These are phyloP conservation scores for Mucor plumbeus DNA, from an alignment of 371 early-diverging fungal genomes.

Conservation along the genomic window DNA sequence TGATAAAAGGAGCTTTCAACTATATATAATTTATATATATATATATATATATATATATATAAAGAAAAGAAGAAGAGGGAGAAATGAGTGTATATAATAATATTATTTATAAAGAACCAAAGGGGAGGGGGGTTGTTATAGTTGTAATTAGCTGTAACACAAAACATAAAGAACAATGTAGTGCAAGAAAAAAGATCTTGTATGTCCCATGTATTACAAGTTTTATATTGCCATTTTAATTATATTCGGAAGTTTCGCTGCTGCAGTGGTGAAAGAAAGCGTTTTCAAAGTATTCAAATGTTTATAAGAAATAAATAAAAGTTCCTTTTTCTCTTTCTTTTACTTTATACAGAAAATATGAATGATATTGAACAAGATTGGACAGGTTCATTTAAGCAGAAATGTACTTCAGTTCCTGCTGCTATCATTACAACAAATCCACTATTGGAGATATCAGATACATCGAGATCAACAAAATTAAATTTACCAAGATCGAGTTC, in stretches of 20 bases:
- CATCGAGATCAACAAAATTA: neutral
- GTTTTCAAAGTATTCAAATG: neutral
- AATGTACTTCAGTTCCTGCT: neutral
- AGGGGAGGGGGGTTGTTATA: neutral
- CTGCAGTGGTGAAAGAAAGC: neutral
- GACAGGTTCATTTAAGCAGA: neutral
- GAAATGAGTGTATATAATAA: neutral
- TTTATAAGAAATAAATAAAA: too few relatives aligned
- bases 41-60: neutral
- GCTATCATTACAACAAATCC: neutral
- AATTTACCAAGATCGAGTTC: neutral
- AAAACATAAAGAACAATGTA: constrained; percentile 12
- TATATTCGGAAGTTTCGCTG: neutral
- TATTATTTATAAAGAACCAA: constrained; percentile 1
- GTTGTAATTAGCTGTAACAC: constrained; percentile 1
- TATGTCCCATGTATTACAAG: neutral
- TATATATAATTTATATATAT: neutral
- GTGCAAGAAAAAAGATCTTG: constrained; percentile 7
- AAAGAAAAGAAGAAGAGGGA: neutral
- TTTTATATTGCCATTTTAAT: neutral
- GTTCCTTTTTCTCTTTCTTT: neutral
- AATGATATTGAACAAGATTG: neutral
- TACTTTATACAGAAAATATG: neutral
- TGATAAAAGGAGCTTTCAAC: neutral
- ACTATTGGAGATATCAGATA: neutral